A percentile compares a stretch with the other conserved stretches of the same genome.
These are phyloP conservation scores for Leersia perrieri DNA, from an alignment of 176 grass and related monocot species.

Conservation along the genomic window DNA sequence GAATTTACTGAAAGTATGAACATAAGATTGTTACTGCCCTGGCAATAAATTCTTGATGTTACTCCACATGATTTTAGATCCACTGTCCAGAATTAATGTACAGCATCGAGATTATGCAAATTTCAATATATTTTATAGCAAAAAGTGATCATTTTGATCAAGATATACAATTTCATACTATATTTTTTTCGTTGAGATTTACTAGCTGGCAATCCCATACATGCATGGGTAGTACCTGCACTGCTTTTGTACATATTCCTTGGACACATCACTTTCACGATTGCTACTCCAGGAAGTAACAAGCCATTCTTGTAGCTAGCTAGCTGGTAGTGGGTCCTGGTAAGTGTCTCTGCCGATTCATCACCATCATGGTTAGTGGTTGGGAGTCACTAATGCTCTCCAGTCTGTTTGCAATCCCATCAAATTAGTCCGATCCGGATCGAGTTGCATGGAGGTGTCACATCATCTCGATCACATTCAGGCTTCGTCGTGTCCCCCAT, in stretches of 20 bases:
- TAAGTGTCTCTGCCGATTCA: constrained; percentile 18
- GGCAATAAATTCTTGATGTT: background rate
- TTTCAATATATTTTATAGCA: background rate
- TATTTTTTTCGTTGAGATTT: background rate
- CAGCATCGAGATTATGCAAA: background rate
- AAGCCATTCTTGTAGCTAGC: constrained; percentile 21
- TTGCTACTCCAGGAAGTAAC: constrained; percentile 32
- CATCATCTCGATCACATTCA: constrained; percentile 26
- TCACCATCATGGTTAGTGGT: constrained; percentile 36
- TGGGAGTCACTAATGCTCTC: constrained; percentile 33
- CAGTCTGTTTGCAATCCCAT: constrained; percentile 18
- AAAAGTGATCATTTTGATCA: constrained; percentile 2
- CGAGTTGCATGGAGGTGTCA: constrained; percentile 37
- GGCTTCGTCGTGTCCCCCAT: background rate
- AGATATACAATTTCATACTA: background rate
- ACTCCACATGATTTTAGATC: constrained; percentile 9
- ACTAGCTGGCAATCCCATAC: background rate
- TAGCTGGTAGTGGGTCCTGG: constrained; percentile 27
- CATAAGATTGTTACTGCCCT: background rate
- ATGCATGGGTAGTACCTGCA: background rate
- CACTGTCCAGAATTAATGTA: background rate
- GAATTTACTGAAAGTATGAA: constrained; percentile 27
- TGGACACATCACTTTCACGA: constrained; percentile 29
- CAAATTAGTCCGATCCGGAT: background rate
- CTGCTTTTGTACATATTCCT: background rate